Evolutionary conservation across 1,284 basidiomycete genomes (phyloP).

Genomic region (Hymenochaete sp.): DNA sequence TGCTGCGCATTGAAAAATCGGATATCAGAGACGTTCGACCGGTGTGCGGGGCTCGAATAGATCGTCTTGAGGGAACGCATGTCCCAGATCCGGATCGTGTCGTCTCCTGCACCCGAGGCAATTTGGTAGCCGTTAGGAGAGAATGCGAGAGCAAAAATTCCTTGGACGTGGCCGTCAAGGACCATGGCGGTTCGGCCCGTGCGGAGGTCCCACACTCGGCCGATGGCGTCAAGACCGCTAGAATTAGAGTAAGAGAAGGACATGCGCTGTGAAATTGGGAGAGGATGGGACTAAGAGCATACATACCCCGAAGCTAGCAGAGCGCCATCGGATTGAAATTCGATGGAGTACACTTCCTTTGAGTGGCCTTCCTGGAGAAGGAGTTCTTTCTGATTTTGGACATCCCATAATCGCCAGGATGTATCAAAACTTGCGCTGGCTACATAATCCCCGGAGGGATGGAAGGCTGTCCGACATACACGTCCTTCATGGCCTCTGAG

Average conservation of each 20-base stretch:
- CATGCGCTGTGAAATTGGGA: neutral
- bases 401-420: slow-evolving; percentile 98
- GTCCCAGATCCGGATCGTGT: slow-evolving; percentile 98
- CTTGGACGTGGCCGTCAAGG: slow-evolving; percentile 92
- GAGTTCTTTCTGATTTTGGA: slow-evolving; percentile 71
- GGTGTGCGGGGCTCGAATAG: slow-evolving; percentile 97
- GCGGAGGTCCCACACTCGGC: slow-evolving; percentile 92
- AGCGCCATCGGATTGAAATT: slow-evolving; percentile 94
- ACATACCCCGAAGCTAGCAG: slow-evolving; percentile 85
- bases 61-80: slow-evolving; percentile 84
- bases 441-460: slow-evolving; percentile 88
- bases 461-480: slow-evolving; percentile 90
- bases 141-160: slow-evolving; percentile 88
- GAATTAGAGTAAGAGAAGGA: slow-evolving; percentile 13
- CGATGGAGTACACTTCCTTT: slow-evolving; percentile 91
- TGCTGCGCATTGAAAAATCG: slow-evolving; percentile 76
- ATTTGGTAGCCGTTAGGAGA: slow-evolving; percentile 98
- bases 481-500: slow-evolving; percentile 86
- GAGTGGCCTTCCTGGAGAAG: slow-evolving; percentile 95
- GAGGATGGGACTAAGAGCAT: neutral
- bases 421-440: slow-evolving; percentile 96
- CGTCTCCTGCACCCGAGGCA: slow-evolving; percentile 93
- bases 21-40: slow-evolving; percentile 90
- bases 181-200: slow-evolving; percentile 98
- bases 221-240: slow-evolving; percentile 94